Evolutionary conservation across 352 stramenopile genomes (phyloP), one percentile per base, ranked within the genome.

Genomic region (Phytophthora pluvialis): DNA sequence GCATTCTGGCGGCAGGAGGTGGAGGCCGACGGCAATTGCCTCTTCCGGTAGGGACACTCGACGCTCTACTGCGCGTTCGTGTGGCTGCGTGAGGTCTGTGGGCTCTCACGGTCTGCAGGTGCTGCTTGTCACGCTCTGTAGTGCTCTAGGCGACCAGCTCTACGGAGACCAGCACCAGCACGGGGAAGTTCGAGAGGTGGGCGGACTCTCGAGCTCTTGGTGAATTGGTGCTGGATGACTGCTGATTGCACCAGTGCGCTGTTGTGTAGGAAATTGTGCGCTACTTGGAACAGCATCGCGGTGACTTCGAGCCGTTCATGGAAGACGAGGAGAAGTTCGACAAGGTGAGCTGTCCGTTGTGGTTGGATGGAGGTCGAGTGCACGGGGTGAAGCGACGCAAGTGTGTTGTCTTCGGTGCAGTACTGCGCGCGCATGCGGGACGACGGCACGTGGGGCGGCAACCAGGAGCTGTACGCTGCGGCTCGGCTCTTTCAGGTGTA

Each of bases 291-390:
- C 67, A 76, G 25, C 82, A 94, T 61, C 82, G 83, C 4, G 62
- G 73, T 29, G 81, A 93, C 51, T 91, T 95, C 64, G 83, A 94
- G 60, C 85, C 87, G 48, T 95, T 95, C 76, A 92, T 95, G 85
- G 87, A 95, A 72, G 85, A 94, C 55, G 86, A 91, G 39, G 87
- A 95, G 43, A 87, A 85, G 38, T 95, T 95, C 67, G 87, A 95
- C 11, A 81, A 89, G 60, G 87, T 93, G 64, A 15, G 71, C 44
- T 36, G 15, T 16, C 25, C 4, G 36, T 16, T 57, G 49, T 26
- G 31, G 10, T 32, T 13, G 15, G 5, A 38, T 44, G 32, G 3
- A 36, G 13, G 28, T 36, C 4, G 16, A n/a, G 29, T 43, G 16
- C 9, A 39, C 0, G 0, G 13, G 3, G 10, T 44, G 1, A 29